Base-by-base conservation (phyloP, 192 early-diverging fungal genomes). In the Mycoemilia scoparia region DNA sequence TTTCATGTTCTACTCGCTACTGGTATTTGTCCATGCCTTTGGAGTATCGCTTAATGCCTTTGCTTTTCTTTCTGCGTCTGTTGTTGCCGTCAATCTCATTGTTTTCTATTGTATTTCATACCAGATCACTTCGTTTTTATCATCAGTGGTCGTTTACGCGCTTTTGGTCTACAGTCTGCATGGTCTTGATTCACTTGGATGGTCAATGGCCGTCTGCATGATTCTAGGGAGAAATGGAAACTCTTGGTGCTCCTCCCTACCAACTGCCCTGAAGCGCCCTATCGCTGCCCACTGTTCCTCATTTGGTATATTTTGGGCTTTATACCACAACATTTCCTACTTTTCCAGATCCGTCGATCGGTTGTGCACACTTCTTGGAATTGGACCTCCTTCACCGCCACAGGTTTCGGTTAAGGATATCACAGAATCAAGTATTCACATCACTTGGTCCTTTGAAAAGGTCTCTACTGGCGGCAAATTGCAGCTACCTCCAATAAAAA, bases 11-110 rank as follows among this genome's bases (percentile, higher is more conserved):
- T 60, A 54, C 39, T 60, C 57, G 23, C 51, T 60, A 36, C 54
- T 51, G 16, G 57, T 60, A 12, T 60, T 60, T 60, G 51, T 54
- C 21, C 57, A 60, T 36, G 57, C 47, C 12, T 60, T 60, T 38
- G 43, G 51, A 36, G 50, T 60, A 51, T 60, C 57, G n/a, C 39
- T 46, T 14, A 35, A 54, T 21, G 31, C 54, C 37, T 60, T 60
- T 28, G 32, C 51, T 10, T 43, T 48, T 13, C 46, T 60, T 29
- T 50, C 57, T 2, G 39, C 33, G 1, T 46, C 57, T 2, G 54
- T 60, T 50, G 47, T 47, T 5, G 23, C 43, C 9, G 37, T 60
- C 12, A 54, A 60, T 28, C 43, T 60, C 24, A 32, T 39, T 4
- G 37, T 60, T 2, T 54, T 39, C 29, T 54, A 54, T 21, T 9